A percentile compares a stretch with the other conserved stretches of the same genome.
Conservation (phyloP, 1,284 basidiomycete genomes). For the Cryptococcus sp. region DNA sequence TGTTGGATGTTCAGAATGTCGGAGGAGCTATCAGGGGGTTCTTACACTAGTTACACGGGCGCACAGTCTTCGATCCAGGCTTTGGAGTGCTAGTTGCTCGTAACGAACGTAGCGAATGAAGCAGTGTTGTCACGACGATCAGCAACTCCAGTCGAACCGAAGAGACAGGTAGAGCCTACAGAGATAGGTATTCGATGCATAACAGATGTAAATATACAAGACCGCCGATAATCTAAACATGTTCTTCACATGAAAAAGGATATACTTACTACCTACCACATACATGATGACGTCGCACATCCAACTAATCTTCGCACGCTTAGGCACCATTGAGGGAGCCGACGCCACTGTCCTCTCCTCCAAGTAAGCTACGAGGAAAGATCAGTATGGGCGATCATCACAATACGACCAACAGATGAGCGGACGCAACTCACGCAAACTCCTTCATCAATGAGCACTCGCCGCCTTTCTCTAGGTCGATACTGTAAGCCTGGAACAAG, state of each 20-base stretch:
- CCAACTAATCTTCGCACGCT: too few species aligned
- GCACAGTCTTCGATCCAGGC: not conserved
- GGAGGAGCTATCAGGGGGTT: slow-evolving; percentile 79
- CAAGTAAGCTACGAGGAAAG: not conserved
- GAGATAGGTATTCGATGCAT: too few species aligned
- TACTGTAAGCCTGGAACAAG: slow-evolving; percentile 91
- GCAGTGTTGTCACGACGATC: not conserved
- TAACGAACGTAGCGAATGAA: not conserved
- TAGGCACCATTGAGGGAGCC: too few species aligned
- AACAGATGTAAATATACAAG: too few species aligned
- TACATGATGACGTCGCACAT: too few species aligned
- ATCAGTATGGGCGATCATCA: not conserved
- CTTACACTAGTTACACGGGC: slow-evolving; percentile 50
- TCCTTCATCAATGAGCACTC: slow-evolving; percentile 95
- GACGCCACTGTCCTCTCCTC: too few species aligned
- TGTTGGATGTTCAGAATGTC: slow-evolving; percentile 77
- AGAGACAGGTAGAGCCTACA: slow-evolving; percentile 2
- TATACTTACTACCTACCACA: too few species aligned
- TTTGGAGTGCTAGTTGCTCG: too few species aligned
- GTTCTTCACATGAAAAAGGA: too few species aligned
- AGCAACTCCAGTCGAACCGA: too few species aligned
- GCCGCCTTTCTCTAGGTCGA: slow-evolving; percentile 94
- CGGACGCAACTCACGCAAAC: slow-evolving; percentile 61
- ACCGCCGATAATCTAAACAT: too few species aligned
- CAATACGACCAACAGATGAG: not conserved